phyloP scores from a whole-genome alignment of 208 protist genomes.

The Leishmania amazonensis region DNA sequence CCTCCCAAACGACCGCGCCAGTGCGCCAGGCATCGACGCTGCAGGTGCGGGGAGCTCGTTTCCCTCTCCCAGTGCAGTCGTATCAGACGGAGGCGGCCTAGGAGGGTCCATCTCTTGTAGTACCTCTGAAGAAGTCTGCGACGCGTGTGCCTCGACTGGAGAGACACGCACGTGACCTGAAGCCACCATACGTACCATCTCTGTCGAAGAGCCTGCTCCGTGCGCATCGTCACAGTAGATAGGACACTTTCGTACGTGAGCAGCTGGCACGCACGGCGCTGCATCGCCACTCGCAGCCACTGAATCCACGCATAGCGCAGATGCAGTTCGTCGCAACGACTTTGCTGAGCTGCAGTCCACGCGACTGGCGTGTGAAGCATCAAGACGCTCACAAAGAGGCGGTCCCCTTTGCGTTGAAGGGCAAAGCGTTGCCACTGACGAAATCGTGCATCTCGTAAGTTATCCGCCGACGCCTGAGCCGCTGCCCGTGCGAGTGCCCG shows the following conservation, averaged over 20 bases:
- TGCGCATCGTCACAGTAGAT: neutral
- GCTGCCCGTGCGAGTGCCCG: neutral
- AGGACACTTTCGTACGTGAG: conserved; percentile 6
- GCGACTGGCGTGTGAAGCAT: conserved; percentile 4
- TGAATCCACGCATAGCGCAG: conserved; percentile 26
- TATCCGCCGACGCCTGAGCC: neutral
- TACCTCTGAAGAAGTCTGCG: neutral
- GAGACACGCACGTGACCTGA: conserved; percentile 6
- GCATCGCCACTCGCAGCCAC: conserved; percentile 33
- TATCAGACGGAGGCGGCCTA: neutral
- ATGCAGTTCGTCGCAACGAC: conserved; percentile 6
- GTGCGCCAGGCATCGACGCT: conserved; percentile 1
- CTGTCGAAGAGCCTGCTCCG: neutral
- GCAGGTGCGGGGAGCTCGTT: neutral
- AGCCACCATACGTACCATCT: conserved; percentile 19
- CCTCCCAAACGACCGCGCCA: conserved; percentile 1
- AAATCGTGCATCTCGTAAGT: neutral
- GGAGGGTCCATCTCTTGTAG: conserved; percentile 2
- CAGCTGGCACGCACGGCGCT: conserved; percentile 22
- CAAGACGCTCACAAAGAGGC: neutral
- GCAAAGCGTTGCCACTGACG: neutral
- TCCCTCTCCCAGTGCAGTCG: neutral
- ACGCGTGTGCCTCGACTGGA: conserved; percentile 8
- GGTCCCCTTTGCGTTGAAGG: neutral
- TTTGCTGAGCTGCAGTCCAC: neutral